Percentiles rank a stretch among this genome's conserved stretches.
These are phyloP conservation scores for Diaporthe ampelina DNA, from an alignment of 2,329 filamentous ascomycete species.

Conservation along the genomic window DNA sequence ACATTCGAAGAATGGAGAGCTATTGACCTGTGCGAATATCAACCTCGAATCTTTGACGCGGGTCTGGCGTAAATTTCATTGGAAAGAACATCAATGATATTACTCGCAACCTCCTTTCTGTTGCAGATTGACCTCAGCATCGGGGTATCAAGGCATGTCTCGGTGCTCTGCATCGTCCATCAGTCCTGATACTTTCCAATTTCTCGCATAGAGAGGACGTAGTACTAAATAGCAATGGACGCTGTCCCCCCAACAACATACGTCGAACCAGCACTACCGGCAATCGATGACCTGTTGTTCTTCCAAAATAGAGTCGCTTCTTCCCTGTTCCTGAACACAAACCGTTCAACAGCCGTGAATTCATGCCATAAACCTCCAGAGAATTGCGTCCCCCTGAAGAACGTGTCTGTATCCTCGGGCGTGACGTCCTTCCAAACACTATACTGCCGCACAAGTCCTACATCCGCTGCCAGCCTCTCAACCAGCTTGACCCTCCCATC, in stretches of 20 bases:
- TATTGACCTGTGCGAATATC: too few species aligned
- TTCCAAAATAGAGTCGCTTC: conserved; percentile 5
- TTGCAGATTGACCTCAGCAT: too few species aligned
- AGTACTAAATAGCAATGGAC: neutral
- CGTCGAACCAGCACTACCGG: neutral
- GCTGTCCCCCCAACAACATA: neutral
- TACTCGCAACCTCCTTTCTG: too few species aligned
- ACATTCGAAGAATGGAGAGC: neutral
- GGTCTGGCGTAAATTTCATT: too few species aligned
- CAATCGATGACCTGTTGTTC: neutral
- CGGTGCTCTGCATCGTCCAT: too few species aligned
- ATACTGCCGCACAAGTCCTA: neutral
- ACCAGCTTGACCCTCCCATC: neutral
- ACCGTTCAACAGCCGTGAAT: conserved; percentile 6
- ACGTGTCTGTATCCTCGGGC: neutral
- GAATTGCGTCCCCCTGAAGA: conserved; percentile 1
- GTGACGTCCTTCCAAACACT: conserved; percentile 2
- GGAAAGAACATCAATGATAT: too few species aligned
- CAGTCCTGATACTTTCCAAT: neutral
- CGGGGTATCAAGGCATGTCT: too few species aligned
- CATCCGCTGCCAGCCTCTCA: neutral
- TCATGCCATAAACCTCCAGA: neutral
- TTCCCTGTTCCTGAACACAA: neutral
- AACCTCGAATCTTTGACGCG: too few species aligned
- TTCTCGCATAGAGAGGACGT: neutral